Evolutionary conservation across 305 asterid species (phyloP).

Genomic region (Rubia tinctorum): DNA sequence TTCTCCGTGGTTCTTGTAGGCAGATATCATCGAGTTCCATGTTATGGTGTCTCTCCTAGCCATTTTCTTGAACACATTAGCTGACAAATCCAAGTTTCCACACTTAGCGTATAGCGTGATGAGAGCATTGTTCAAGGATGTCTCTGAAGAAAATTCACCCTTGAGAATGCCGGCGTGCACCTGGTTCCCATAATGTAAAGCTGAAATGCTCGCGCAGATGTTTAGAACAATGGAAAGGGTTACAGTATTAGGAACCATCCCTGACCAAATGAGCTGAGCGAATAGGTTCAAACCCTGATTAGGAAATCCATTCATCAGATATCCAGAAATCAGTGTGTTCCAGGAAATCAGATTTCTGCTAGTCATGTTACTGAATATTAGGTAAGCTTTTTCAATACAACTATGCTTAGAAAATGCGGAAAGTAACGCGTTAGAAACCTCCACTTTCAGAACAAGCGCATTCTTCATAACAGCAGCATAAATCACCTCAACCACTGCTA

Average conservation of each 20-base stretch:
- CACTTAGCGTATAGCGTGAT: slow-evolving; percentile 65
- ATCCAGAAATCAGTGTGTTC: slow-evolving; percentile 82
- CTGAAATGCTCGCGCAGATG: slow-evolving; percentile 58
- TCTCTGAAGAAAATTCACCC: slow-evolving; percentile 41
- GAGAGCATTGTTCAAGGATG: slow-evolving; percentile 63
- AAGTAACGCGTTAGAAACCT: slow-evolving; percentile 69
- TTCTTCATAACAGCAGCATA: slow-evolving; percentile 49
- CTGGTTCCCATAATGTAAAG: slow-evolving; percentile 58
- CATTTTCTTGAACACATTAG: slow-evolving; percentile 55
- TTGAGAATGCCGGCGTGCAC: slow-evolving; percentile 49
- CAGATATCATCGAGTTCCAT: slow-evolving; percentile 85
- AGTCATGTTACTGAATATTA: slow-evolving; percentile 41
- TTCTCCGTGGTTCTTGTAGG: slow-evolving; percentile 65
- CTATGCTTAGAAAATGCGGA: slow-evolving; percentile 57
- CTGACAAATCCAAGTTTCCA: slow-evolving; percentile 50
- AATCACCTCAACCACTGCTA: slow-evolving; percentile 48
- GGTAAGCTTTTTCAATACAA: slow-evolving; percentile 40
- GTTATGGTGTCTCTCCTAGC: slow-evolving; percentile 47
- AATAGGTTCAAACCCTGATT: slow-evolving; percentile 48
- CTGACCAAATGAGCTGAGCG: slow-evolving; percentile 31
- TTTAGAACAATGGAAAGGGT: slow-evolving; percentile 69
- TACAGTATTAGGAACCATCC: slow-evolving; percentile 51
- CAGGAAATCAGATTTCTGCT: slow-evolving; percentile 71
- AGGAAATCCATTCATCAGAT: slow-evolving; percentile 50
- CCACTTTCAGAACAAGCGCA: slow-evolving; percentile 50